Evolutionary conservation across 352 stramenopile genomes (phyloP), one percentile per base, ranked within the genome.

Genomic region (Phytophthora cryptogea): DNA sequence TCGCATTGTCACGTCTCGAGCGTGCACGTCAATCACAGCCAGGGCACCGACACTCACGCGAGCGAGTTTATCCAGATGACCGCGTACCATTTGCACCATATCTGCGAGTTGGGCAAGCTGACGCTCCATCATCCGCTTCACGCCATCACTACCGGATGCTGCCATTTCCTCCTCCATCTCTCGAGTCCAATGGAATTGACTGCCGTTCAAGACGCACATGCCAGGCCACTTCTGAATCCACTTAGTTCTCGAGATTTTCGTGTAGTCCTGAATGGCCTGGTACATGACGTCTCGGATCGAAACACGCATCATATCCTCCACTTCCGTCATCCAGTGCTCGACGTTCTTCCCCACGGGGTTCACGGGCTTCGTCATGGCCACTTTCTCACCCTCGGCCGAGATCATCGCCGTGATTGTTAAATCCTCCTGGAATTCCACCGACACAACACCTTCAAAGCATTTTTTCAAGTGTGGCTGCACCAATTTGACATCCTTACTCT

Each of bases 211-310:
- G 0, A 98, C 95, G 55, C 92, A 97, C 88, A 94, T 98, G 51
- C 72, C 86, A 0, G 94, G 86, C 86, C 92, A 97, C 52, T 97
- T 95, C 59, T 98, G 91, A 65, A 98, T 98, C 95, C 95, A 98
- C 33, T 96, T 89, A 10, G 90, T 97, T 16, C 95, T 80, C n/a
- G 83, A 76, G 8, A 92, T 83, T 51, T 89, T 85, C 6, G 79
- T 74, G 65, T 98, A 98, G 65, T 98, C 90, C 41, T 95, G 73
- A 42, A 98, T 97, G 8, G 90, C 80, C 20, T 86, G 77, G 48
- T 91, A 89, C 85, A 98, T 97, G 31, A 95, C 86, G 20, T 97
- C 80, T 16, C 95, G 91, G 37, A 98, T 92, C 5, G 83, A 92
- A 2, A 86, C 64, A 20, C 90, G 86, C 95, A 98, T 98, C 70